Conservation (phyloP, 2,329 filamentous ascomycete species). For the Grosmannia penicillata region DNA sequence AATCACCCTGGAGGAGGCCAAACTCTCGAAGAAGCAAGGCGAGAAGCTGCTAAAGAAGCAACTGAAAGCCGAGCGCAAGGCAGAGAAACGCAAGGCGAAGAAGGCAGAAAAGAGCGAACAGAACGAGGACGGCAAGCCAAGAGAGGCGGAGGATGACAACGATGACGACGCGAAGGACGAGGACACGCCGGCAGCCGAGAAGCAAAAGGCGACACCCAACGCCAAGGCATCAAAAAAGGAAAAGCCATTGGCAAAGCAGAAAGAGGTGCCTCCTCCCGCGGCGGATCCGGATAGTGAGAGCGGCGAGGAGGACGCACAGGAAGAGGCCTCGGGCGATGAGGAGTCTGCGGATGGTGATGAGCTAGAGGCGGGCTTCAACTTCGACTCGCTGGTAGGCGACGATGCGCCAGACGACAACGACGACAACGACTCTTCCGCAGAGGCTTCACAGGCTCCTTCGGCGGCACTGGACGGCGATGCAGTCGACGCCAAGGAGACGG, state of each 20-base stretch:
- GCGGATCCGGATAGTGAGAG: slow-evolving; percentile 22
- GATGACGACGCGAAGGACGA: slow-evolving; percentile 14
- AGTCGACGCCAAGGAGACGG: slow-evolving; percentile 22
- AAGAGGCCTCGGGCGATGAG: slow-evolving; percentile 23
- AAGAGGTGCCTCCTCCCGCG: slow-evolving; percentile 9
- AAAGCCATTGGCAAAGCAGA: slow-evolving; percentile 6
- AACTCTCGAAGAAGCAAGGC: slow-evolving; percentile 30
- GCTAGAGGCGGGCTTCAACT: slow-evolving; percentile 27
- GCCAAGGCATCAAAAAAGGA: background rate
- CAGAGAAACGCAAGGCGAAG: slow-evolving; percentile 23
- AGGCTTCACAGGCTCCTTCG: slow-evolving; percentile 31
- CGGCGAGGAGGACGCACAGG: slow-evolving; percentile 32
- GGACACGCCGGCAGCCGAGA: slow-evolving; percentile 1
- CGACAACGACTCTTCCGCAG: background rate
- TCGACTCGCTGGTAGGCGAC: slow-evolving; percentile 30
- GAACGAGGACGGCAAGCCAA: slow-evolving; percentile 28
- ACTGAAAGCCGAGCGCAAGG: slow-evolving; percentile 35
- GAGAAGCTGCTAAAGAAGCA: slow-evolving; percentile 34
- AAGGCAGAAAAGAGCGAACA: slow-evolving; percentile 25
- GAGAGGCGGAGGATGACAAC: slow-evolving; percentile 24
- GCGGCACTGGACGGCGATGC: slow-evolving; percentile 41
- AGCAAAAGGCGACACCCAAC: slow-evolving; percentile 5
- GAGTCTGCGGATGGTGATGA: slow-evolving; percentile 49
- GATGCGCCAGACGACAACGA: slow-evolving; percentile 18
- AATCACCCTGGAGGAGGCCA: slow-evolving; percentile 9